Conservation (phyloP, 306 rosid species). For the Vachellia collinsii region DNA sequence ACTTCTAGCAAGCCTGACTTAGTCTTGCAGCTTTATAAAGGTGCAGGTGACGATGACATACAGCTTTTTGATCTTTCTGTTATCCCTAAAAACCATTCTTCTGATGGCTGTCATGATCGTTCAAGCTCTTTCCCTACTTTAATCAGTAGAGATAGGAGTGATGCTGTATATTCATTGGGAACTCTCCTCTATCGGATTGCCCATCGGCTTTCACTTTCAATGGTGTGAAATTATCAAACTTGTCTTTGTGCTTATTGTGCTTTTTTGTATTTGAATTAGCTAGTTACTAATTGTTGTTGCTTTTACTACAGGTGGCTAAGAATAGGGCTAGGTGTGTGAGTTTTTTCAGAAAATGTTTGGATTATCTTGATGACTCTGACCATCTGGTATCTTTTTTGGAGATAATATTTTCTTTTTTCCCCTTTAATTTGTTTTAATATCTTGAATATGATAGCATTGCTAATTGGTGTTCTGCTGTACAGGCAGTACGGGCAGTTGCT, state of each 20-base stretch:
- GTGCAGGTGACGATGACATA: constrained; percentile 92
- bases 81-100: constrained; percentile 71
- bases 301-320: constrained; percentile 72
- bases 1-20: constrained; percentile 34
- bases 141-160: constrained; percentile 72
- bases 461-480: constrained; percentile 43
- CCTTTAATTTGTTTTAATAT: constrained; percentile 24
- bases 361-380: constrained; percentile 85
- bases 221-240: constrained; percentile 60
- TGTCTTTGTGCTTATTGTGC: constrained; percentile 22
- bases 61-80: constrained; percentile 95
- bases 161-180: constrained; percentile 86
- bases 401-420: constrained; percentile 22
- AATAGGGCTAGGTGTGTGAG: constrained; percentile 84
- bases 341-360: constrained; percentile 85
- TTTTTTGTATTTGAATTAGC: constrained; percentile 24
- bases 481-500: constrained; percentile 95
- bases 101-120: constrained; percentile 62
- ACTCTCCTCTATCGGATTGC: constrained; percentile 89
- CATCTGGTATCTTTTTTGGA: constrained; percentile 69
- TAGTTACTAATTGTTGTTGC: constrained; percentile 40
- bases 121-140: constrained; percentile 73
- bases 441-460: constrained; percentile 30
- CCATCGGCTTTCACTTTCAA: constrained; percentile 90
- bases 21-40: constrained; percentile 85